A percentile compares a stretch with the other conserved stretches of the same genome.
Conservation (phyloP, 106 monocot genomes). For the Acorus calamus region DNA sequence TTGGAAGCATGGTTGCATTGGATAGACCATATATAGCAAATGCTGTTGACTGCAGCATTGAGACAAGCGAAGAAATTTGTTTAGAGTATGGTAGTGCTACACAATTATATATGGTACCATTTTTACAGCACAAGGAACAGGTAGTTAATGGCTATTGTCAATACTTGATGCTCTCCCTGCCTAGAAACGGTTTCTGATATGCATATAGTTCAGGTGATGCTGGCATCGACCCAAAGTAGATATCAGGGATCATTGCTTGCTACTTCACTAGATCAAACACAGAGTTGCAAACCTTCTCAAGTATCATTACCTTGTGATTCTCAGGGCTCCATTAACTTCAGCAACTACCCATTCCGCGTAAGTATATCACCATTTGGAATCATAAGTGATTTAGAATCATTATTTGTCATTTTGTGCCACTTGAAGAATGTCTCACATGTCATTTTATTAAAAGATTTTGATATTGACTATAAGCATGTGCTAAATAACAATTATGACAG, state of each 20-base stretch:
- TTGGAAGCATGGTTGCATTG: conserved; percentile 94
- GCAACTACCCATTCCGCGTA: conserved; percentile 76
- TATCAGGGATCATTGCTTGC: conserved; percentile 33
- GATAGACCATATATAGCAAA: conserved; percentile 66
- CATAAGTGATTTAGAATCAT: not conserved
- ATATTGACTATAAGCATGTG: no score
- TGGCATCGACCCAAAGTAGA: conserved; percentile 65
- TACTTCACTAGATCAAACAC: conserved; percentile 17
- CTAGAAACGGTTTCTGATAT: no score
- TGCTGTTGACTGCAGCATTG: conserved; percentile 18
- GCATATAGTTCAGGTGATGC: conserved; percentile 38
- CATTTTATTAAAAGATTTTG: no score
- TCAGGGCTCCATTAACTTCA: conserved; percentile 74
- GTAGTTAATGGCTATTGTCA: no score
- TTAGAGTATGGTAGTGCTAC: conserved; percentile 95
- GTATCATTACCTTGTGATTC: conserved; percentile 64
- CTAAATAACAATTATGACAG: no score
- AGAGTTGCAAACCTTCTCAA: conserved; percentile 42
- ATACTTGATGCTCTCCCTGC: no score
- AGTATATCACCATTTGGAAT: conserved; percentile 16
- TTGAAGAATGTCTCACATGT: no score
- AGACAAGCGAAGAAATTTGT: conserved; percentile 42
- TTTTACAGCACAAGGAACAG: conserved; percentile 73
- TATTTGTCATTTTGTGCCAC: not conserved
- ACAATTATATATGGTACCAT: conserved; percentile 81